A percentile compares a stretch with the other conserved stretches of the same genome.
Conservation (phyloP, 2,329 filamentous ascomycete genomes). For the Microsporum canis region DNA sequence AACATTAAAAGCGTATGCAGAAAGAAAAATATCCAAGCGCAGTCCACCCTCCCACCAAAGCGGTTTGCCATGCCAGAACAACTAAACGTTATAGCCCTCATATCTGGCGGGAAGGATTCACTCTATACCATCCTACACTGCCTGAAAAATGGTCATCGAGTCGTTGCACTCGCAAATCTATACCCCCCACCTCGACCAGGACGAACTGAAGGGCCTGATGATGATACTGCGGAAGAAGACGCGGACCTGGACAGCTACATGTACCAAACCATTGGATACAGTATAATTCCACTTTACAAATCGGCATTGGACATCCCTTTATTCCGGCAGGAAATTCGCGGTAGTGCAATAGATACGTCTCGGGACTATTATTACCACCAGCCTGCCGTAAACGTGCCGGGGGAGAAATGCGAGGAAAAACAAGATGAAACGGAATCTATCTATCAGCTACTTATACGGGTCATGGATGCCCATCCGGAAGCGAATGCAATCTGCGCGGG, state of each 20-base stretch:
- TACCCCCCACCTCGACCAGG: slow-evolving; percentile 43
- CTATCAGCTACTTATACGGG: slow-evolving; percentile 56
- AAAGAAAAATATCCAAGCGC: not conserved
- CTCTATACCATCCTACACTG: slow-evolving; percentile 90
- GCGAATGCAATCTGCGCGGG: slow-evolving; percentile 82
- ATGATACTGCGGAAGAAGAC: slow-evolving; percentile 35
- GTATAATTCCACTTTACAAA: slow-evolving; percentile 73
- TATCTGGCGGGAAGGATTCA: slow-evolving; percentile 96
- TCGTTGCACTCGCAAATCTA: slow-evolving; percentile 84
- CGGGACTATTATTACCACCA: slow-evolving; percentile 54
- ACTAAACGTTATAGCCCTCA: slow-evolving; percentile 72
- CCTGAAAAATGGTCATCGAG: slow-evolving; percentile 66
- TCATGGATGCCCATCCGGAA: slow-evolving; percentile 59
- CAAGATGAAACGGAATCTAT: slow-evolving; percentile 83
- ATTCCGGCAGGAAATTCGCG: slow-evolving; percentile 66
- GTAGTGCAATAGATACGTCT: slow-evolving; percentile 56
- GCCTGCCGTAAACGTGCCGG: not conserved
- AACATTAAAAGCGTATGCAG: not conserved
- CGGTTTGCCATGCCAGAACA: slow-evolving; percentile 12
- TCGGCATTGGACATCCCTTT: slow-evolving; percentile 68
- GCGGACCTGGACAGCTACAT: slow-evolving; percentile 91
- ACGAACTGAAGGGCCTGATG: slow-evolving; percentile 10
- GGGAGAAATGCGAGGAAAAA: slow-evolving; percentile 5
- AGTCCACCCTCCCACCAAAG: not conserved
- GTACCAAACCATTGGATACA: slow-evolving; percentile 96